Base-by-base conservation (phyloP, 352 stramenopile genomes). In the Pythium angustatum region DNA sequence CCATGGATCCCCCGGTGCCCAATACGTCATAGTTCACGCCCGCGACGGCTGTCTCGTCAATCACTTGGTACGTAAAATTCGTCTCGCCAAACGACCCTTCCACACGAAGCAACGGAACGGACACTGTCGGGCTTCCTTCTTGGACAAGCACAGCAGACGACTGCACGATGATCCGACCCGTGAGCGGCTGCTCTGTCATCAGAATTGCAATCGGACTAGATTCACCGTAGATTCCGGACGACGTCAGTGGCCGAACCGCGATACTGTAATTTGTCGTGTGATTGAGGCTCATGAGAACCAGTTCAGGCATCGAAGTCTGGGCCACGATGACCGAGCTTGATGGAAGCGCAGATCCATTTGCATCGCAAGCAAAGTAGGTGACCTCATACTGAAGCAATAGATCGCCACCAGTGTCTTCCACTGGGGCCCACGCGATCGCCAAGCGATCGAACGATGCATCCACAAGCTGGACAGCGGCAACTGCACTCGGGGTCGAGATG, bases 41-140 rank as follows among this genome's bases (percentile, higher is more conserved):
- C 17, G 53, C 55, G 3, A 74, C 2, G 3, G 75, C 81, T 0
- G 72, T 72, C 3, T 72, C 77, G 55, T 79, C 60, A 14, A 63
- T 19, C 0, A 72, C 81, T 33, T 60, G n/a, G 47, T 76, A 88
- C 8, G 66, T 66, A 58, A 73, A 87, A 1, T 44, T 66, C 6
- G 63, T 43, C 50, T 75, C 60, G 28, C 74, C 79, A 57, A 75
- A 90, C 2, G 81, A 87, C 9, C 81, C 81, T 22, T 85, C 72
- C 2, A 87, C 66, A 5, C 81, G 77, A 10, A 48, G 22, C n/a
- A 90, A 48, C 2, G 72, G 69, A 24, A 90, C 51, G 1, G 47
- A 59, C 0, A 79, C 76, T 7, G 60, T 30, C 0, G 40, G 19
- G 0, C 50, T 56, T n/a, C 77, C 54, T 65, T 90, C 81, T 36